A percentile compares a stretch with the other conserved stretches of the same genome.
phyloP scores from a whole-genome alignment of 2,329 filamentous ascomycete genomes.

The Lecanicillium sp. region DNA sequence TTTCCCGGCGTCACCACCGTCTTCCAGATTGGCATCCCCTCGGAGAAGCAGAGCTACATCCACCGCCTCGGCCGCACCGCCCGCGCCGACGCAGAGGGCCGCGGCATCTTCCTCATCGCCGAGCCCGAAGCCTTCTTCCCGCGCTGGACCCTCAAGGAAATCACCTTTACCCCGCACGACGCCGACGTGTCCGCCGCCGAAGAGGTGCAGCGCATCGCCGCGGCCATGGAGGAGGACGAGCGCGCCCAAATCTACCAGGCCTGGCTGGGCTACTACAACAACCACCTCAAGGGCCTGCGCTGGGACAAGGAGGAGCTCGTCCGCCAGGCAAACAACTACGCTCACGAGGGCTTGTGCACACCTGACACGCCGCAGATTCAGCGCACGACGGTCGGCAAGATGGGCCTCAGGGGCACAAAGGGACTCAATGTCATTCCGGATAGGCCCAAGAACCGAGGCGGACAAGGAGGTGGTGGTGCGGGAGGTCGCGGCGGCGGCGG shows the following conservation, averaged over 20 bases:
- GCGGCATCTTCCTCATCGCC: conserved; percentile 53
- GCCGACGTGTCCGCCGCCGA: conserved; percentile 35
- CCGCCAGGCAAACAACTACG: conserved; percentile 41
- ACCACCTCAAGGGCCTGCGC: conserved; percentile 34
- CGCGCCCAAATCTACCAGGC: conserved; percentile 46
- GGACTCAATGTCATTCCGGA: conserved; percentile 41
- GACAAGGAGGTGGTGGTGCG: conserved; percentile 14
- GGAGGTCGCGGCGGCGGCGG: conserved; percentile 15
- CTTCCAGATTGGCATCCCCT: conserved; percentile 54
- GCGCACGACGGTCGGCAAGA: conserved; percentile 44
- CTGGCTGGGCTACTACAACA: conserved; percentile 51
- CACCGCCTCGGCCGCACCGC: conserved; percentile 61
- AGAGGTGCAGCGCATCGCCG: conserved; percentile 30
- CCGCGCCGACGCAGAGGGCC: conserved; percentile 55
- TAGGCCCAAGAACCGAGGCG: conserved; percentile 21
- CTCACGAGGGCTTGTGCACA: conserved; percentile 37
- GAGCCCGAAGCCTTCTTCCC: conserved; percentile 44
- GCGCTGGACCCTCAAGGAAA: conserved; percentile 41
- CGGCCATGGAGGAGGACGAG: conserved; percentile 33
- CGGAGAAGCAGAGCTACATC: conserved; percentile 56
- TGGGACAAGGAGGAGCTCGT: conserved; percentile 40
- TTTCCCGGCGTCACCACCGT: conserved; percentile 63
- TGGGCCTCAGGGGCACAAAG: conserved; percentile 45
- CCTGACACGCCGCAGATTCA: conserved; percentile 38
- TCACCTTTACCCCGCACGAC: conserved; percentile 40